These are phyloP conservation scores for Clitocybe nebularis DNA, from an alignment of 1,284 basidiomycete genomes.

Conservation along the genomic window DNA sequence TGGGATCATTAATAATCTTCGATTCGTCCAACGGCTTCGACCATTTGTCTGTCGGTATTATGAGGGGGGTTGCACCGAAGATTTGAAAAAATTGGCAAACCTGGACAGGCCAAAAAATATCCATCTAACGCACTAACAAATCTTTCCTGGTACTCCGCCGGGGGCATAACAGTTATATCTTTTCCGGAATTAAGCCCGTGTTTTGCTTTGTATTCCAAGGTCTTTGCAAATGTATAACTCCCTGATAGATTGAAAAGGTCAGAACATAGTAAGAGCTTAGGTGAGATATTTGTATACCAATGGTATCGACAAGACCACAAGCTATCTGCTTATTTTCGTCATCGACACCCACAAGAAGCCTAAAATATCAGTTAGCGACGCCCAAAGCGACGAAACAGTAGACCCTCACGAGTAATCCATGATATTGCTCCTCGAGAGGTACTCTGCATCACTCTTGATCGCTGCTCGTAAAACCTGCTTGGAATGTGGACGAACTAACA, in stretches of 20 bases:
- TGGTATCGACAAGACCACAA: conserved; percentile 78
- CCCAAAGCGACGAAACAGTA: conserved; percentile 1
- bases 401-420: conserved; percentile 84
- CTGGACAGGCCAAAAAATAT: conserved; percentile 70
- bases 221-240: conserved; percentile 75
- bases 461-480: conserved; percentile 67
- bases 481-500: conserved; percentile 66
- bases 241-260: conserved; percentile 30
- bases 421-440: conserved; percentile 69
- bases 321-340: conserved; percentile 59
- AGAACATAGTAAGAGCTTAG: background rate
- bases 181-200: conserved; percentile 61
- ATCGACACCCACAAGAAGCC: conserved; percentile 65
- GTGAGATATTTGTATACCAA: conserved; percentile 39
- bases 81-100: conserved; percentile 28
- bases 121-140: conserved; percentile 64
- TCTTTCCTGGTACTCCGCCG: conserved; percentile 65
- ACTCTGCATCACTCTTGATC: conserved; percentile 65
- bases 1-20: conserved; percentile 32
- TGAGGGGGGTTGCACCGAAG: background rate
- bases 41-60: conserved; percentile 49
- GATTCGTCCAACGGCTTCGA: conserved; percentile 36
- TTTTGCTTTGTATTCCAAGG: conserved; percentile 75
- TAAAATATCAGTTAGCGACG: conserved; percentile 21
- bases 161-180: conserved; percentile 70